Conservation (phyloP, 225 moss, liverwort and hornwort genomes). For the Physcomitrium patens region DNA sequence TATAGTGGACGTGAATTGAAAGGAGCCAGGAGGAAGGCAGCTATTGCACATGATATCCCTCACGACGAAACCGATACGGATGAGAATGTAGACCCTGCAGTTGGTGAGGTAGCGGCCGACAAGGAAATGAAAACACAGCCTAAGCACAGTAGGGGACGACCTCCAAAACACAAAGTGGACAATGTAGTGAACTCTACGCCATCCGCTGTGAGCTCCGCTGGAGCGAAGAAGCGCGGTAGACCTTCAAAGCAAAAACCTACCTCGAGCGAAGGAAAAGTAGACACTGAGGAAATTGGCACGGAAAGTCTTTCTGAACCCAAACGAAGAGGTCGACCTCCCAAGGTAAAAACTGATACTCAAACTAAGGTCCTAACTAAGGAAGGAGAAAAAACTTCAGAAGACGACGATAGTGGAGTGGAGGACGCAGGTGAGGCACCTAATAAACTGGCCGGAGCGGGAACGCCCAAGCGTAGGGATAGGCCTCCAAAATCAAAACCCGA, state of each 20-base stretch:
- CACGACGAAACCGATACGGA: conserved; percentile 16
- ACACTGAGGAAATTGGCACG: conserved; percentile 22
- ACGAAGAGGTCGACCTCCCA: conserved; percentile 47
- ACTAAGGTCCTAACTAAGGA: neutral
- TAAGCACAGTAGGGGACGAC: conserved; percentile 58
- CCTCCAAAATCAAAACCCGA: conserved; percentile 50
- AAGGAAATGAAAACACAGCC: conserved; percentile 24
- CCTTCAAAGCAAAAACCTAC: conserved; percentile 48
- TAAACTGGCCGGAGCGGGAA: conserved; percentile 18
- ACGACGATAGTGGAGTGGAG: too few species aligned
- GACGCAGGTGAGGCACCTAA: too few species aligned
- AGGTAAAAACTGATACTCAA: conserved; percentile 33
- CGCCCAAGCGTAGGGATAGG: conserved; percentile 54
- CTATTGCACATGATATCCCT: conserved; percentile 28
- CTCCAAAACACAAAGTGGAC: conserved; percentile 43
- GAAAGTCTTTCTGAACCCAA: conserved; percentile 44
- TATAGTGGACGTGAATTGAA: conserved; percentile 63
- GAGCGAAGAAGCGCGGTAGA: conserved; percentile 50
- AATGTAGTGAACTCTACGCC: neutral
- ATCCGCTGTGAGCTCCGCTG: conserved; percentile 20
- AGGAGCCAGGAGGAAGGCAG: conserved; percentile 46
- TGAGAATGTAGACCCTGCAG: conserved; percentile 13
- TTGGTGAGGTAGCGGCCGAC: conserved; percentile 8
- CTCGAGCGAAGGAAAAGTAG: neutral
- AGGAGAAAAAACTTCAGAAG: too few species aligned